Evolutionary conservation across 2,329 filamentous ascomycete species (phyloP).

Genomic region (Aureobasidium uvarum): DNA sequence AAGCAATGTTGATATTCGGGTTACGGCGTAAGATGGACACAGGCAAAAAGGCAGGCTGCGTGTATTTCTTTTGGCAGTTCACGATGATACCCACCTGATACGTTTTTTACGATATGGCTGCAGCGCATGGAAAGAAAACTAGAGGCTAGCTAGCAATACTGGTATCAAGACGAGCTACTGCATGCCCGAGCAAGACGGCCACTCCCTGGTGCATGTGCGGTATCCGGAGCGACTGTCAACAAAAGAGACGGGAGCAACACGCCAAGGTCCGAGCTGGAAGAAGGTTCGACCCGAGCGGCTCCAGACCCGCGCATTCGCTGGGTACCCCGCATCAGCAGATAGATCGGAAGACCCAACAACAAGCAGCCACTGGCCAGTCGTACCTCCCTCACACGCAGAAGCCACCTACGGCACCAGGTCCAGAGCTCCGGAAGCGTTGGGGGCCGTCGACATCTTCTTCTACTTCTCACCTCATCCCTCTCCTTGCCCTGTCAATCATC

Average conservation of each 20-base stretch:
- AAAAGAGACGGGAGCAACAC: background rate
- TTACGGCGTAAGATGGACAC: background rate
- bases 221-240: background rate
- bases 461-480: constrained; percentile 9
- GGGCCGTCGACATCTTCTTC: constrained; percentile 14
- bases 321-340: constrained; percentile 13
- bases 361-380: background rate
- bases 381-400: constrained; percentile 5
- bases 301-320: constrained; percentile 8
- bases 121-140: background rate
- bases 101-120: background rate
- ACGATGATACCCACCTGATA: constrained; percentile 12
- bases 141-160: constrained; percentile 3
- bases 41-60: background rate
- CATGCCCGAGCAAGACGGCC: background rate
- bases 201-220: background rate
- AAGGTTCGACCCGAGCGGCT: constrained; percentile 10
- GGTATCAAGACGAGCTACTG: background rate
- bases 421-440: constrained; percentile 19
- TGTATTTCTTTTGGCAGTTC: background rate
- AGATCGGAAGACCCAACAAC: background rate
- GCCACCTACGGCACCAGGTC: constrained; percentile 14
- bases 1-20: background rate
- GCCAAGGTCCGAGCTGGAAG: background rate
- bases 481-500: constrained; percentile 21